phyloP scores from a whole-genome alignment of 2,329 filamentous ascomycete species.

The Chrysosporium queenslandicum region DNA sequence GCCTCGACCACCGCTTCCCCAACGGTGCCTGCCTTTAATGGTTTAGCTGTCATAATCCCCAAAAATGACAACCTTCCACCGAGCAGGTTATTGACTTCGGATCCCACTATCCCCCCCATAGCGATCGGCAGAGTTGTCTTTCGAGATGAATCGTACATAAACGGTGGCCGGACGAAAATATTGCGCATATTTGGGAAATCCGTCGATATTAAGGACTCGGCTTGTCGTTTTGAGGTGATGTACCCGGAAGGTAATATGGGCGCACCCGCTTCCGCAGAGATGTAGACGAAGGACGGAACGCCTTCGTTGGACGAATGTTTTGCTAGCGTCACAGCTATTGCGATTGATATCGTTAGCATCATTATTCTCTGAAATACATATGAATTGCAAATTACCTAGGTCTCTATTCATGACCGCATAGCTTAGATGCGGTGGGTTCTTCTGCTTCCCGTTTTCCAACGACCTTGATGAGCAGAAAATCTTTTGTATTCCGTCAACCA shows the following conservation, averaged over 20 bases:
- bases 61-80: constrained; percentile 70
- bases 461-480: constrained; percentile 48
- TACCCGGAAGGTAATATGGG: constrained; percentile 78
- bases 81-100: constrained; percentile 65
- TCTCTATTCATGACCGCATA: constrained; percentile 98
- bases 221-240: constrained; percentile 83
- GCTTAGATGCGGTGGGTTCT: constrained; percentile 66
- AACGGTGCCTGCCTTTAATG: constrained; percentile 75
- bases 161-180: constrained; percentile 74
- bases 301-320: constrained; percentile 58
- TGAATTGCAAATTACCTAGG: constrained; percentile 39
- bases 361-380: background rate
- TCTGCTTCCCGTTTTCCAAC: constrained; percentile 50
- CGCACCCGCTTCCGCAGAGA: constrained; percentile 78
- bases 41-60: constrained; percentile 74
- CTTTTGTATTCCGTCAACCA: constrained; percentile 64
- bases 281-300: constrained; percentile 66
- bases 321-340: constrained; percentile 66
- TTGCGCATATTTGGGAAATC: constrained; percentile 66
- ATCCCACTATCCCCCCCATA: constrained; percentile 61
- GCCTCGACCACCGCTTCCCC: constrained; percentile 86
- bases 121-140: constrained; percentile 78
- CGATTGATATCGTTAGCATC: constrained; percentile 10
- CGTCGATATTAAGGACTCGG: constrained; percentile 63
- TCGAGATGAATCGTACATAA: constrained; percentile 79